These are phyloP conservation scores for Pseudopithomyces maydicus DNA, from an alignment of 2,329 filamentous ascomycete genomes.

Conservation along the genomic window DNA sequence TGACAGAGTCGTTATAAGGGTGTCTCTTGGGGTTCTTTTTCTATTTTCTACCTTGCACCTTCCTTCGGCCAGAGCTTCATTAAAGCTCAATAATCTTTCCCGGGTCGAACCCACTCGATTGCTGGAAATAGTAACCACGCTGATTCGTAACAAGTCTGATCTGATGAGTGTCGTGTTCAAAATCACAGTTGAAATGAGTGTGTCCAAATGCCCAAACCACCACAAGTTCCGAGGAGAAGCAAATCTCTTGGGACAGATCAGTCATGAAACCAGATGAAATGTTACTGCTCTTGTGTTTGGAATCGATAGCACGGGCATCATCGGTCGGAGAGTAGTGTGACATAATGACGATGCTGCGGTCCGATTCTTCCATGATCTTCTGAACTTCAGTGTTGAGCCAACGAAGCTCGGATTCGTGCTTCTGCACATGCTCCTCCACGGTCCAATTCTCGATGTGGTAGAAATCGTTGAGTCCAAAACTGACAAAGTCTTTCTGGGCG, in stretches of 20 bases:
- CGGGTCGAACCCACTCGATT: neutral
- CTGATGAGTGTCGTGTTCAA: neutral
- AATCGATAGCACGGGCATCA: slow-evolving; percentile 41
- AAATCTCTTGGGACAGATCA: slow-evolving; percentile 44
- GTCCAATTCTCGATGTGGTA: slow-evolving; percentile 42
- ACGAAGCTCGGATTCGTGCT: slow-evolving; percentile 46
- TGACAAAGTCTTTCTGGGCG: neutral
- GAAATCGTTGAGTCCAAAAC: slow-evolving; percentile 3
- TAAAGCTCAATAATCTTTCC: neutral
- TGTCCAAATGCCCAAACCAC: slow-evolving; percentile 57
- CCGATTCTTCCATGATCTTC: slow-evolving; percentile 20
- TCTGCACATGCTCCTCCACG: slow-evolving; percentile 43
- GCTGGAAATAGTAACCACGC: neutral
- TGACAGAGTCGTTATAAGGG: no score
- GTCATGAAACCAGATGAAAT: slow-evolving; percentile 46
- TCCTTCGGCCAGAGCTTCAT: neutral
- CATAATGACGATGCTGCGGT: slow-evolving; percentile 43
- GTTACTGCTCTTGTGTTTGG: slow-evolving; percentile 30
- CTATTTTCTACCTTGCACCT: no score
- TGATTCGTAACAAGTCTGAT: neutral
- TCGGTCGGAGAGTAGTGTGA: slow-evolving; percentile 52
- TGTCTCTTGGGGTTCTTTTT: no score
- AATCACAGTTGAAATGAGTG: slow-evolving; percentile 56
- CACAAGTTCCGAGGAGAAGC: slow-evolving; percentile 43
- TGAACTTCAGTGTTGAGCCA: slow-evolving; percentile 51